Evolutionary conservation across 352 stramenopile species (phyloP).

Genomic region (Phytophthora nicotianae): DNA sequence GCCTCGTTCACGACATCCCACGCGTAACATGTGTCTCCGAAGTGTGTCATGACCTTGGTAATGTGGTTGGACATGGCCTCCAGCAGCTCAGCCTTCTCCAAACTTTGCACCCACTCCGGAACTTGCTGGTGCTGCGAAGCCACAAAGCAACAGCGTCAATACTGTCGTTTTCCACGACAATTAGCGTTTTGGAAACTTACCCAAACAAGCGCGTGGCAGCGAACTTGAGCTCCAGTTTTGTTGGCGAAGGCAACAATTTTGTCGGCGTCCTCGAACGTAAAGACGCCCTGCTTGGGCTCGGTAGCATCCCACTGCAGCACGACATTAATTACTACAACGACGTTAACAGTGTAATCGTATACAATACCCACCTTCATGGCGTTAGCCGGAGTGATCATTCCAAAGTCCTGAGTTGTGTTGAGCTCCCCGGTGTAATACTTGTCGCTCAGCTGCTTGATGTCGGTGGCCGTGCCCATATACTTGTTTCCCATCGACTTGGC

Average conservation of each 20-base stretch:
- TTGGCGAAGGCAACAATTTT: slow-evolving; percentile 36
- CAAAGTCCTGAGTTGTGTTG: slow-evolving; percentile 32
- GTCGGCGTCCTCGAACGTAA: slow-evolving; percentile 36
- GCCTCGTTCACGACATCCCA: slow-evolving; percentile 39
- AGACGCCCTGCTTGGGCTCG: slow-evolving; percentile 28
- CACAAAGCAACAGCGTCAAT: slow-evolving; percentile 2
- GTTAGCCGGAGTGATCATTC: slow-evolving; percentile 42
- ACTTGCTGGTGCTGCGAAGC: slow-evolving; percentile 41
- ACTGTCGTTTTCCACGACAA: not conserved
- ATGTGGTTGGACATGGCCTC: slow-evolving; percentile 41
- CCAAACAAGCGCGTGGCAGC: slow-evolving; percentile 36
- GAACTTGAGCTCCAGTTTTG: slow-evolving; percentile 33
- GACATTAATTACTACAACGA: not conserved
- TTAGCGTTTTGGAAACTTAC: slow-evolving; percentile 16
- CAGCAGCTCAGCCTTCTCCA: slow-evolving; percentile 39
- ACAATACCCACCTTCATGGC: slow-evolving; percentile 33
- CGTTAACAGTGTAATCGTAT: slow-evolving; percentile 2
- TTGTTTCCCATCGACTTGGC: slow-evolving; percentile 30
- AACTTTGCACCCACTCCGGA: slow-evolving; percentile 35
- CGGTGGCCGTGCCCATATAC: slow-evolving; percentile 42
- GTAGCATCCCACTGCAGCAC: slow-evolving; percentile 33
- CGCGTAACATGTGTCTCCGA: slow-evolving; percentile 30
- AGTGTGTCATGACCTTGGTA: slow-evolving; percentile 41
- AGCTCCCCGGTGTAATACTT: slow-evolving; percentile 26
- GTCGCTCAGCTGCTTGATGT: slow-evolving; percentile 36